phyloP scores from a whole-genome alignment of 2,329 filamentous ascomycete species.

The Pyricularia grisea region DNA sequence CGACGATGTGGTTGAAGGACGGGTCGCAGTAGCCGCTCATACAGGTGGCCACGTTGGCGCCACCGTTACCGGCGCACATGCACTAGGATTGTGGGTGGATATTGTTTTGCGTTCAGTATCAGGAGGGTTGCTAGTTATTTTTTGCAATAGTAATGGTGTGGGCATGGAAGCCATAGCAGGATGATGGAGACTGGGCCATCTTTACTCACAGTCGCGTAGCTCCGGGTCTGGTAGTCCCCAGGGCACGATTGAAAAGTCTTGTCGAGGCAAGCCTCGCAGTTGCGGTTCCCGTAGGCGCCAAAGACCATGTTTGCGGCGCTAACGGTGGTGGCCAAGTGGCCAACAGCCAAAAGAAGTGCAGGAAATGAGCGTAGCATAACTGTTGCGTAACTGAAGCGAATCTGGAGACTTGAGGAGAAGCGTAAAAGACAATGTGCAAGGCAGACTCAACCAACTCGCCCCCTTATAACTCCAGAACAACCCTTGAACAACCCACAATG shows the following conservation, averaged over 20 bases:
- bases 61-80: background rate
- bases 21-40: slow-evolving; percentile 1
- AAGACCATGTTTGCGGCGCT: background rate
- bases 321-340: background rate
- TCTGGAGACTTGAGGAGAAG: background rate
- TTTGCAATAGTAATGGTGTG: too few relatives aligned
- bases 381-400: background rate
- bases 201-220: background rate
- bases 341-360: background rate
- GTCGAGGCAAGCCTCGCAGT: slow-evolving; percentile 1
- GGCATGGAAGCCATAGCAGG: too few relatives aligned
- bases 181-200: too few relatives aligned
- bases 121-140: too few relatives aligned
- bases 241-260: background rate
- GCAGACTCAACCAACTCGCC: background rate
- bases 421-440: background rate
- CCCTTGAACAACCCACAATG: too few relatives aligned
- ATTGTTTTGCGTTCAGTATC: background rate
- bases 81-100: background rate
- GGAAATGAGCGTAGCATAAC: background rate
- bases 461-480: background rate
- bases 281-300: background rate
- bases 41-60: background rate
- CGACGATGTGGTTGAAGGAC: background rate
- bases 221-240: background rate